phyloP scores from a whole-genome alignment of 306 rosid genomes.

The Cucumis hystrix region DNA sequence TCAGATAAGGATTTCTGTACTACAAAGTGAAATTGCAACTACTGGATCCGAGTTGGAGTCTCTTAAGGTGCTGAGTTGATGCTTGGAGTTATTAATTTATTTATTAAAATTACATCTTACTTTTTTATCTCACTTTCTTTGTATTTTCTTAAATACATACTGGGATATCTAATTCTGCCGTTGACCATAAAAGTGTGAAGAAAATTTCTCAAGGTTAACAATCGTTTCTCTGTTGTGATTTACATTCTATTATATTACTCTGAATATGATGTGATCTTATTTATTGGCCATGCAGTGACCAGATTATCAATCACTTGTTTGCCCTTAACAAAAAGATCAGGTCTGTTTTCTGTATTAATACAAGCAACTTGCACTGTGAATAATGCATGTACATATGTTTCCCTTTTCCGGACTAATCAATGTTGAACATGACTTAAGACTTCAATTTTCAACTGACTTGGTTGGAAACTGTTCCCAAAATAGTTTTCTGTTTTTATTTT shows the following conservation, averaged over 20 bases:
- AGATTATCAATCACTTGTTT: conserved; percentile 35
- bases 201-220: conserved; percentile 34
- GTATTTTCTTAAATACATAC: conserved; percentile 7
- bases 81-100: neutral
- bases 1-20: conserved; percentile 57
- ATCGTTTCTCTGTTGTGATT: conserved; percentile 1
- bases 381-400: neutral
- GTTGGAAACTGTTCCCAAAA: neutral
- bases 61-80: conserved; percentile 37
- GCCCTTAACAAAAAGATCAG: conserved; percentile 54
- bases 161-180: conserved; percentile 11
- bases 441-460: neutral
- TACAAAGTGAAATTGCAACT: conserved; percentile 37
- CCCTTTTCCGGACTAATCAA: neutral
- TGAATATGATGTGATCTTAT: neutral
- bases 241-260: neutral
- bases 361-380: neutral
- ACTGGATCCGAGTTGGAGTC: conserved; percentile 49
- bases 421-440: neutral
- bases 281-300: conserved; percentile 32
- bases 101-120: neutral
- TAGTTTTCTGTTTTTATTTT: neutral
- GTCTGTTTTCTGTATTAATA: conserved; percentile 15
- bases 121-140: conserved; percentile 1
- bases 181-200: conserved; percentile 32